These are phyloP conservation scores for Ambrosia trifida DNA, from an alignment of 129 eudicot genomes.

Conservation along the genomic window DNA sequence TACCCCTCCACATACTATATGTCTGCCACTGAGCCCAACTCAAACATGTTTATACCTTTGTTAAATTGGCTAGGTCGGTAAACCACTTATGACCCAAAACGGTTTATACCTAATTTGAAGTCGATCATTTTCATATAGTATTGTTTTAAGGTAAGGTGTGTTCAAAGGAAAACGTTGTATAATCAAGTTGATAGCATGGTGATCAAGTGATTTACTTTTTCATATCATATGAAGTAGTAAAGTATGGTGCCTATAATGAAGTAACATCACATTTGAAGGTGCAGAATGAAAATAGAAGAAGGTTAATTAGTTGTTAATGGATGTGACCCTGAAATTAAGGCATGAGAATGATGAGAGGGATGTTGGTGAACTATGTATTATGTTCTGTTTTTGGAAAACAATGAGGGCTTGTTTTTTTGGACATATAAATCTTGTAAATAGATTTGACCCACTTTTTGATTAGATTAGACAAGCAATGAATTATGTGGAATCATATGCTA, in stretches of 20 bases:
- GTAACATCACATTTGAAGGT: neutral
- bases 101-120: neutral
- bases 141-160: neutral
- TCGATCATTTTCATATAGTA: neutral
- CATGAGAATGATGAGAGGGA: conserved; percentile 25
- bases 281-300: neutral
- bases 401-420: conserved; percentile 17
- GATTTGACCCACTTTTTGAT: conserved; percentile 40
- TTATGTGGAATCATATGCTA: conserved; percentile 45
- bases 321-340: conserved; percentile 31
- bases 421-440: conserved; percentile 43
- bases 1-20: too few species aligned
- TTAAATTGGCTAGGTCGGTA: neutral
- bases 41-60: neutral
- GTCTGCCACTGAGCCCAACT: too few species aligned
- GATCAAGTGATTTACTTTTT: too few species aligned
- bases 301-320: conserved; percentile 14
- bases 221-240: neutral
- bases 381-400: conserved; percentile 36
- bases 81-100: neutral
- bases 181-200: too few species aligned
- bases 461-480: conserved; percentile 36
- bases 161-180: too few species aligned
- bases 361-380: conserved; percentile 17
- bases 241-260: neutral